These are phyloP conservation scores for Russula sp. DNA, from an alignment of 768 basidiomycete species.

Conservation along the genomic window DNA sequence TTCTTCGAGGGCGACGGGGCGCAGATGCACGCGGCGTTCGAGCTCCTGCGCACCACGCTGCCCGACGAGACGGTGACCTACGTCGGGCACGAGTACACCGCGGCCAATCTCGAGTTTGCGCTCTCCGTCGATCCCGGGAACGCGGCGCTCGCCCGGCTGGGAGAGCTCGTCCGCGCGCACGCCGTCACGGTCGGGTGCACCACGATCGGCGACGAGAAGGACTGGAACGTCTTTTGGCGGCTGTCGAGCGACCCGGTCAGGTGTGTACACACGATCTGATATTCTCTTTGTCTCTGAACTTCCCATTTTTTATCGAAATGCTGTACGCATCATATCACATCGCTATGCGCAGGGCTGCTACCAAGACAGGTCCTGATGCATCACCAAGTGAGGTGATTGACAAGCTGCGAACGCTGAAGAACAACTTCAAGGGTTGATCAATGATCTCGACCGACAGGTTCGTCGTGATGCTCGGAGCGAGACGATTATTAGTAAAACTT, in stretches of 20 bases:
- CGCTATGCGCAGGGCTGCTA: conserved; percentile 41
- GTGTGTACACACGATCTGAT: conserved; percentile 36
- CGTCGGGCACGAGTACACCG: conserved; percentile 92
- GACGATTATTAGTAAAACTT: neutral
- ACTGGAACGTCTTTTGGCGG: conserved; percentile 95
- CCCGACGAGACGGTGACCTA: conserved; percentile 79
- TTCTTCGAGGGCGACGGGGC: conserved; percentile 86
- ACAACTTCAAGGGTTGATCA: conserved; percentile 63
- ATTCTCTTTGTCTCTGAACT: neutral
- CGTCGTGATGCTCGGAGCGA: neutral
- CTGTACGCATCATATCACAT: neutral
- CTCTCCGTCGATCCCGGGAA: conserved; percentile 59
- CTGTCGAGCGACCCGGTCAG: conserved; percentile 53
- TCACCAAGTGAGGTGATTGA: conserved; percentile 63
- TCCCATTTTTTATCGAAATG: neutral
- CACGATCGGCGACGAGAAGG: conserved; percentile 89
- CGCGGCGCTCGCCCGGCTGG: conserved; percentile 52
- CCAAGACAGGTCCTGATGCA: conserved; percentile 36
- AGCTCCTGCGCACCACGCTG: conserved; percentile 61
- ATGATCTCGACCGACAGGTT: neutral
- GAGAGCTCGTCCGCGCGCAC: conserved; percentile 51
- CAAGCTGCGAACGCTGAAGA: conserved; percentile 76
- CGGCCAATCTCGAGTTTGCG: conserved; percentile 65
- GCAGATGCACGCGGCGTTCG: conserved; percentile 75
- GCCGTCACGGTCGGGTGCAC: conserved; percentile 69